Base-by-base conservation (phyloP, 208 protist genomes). In the Wallacemonas rigidus region DNA sequence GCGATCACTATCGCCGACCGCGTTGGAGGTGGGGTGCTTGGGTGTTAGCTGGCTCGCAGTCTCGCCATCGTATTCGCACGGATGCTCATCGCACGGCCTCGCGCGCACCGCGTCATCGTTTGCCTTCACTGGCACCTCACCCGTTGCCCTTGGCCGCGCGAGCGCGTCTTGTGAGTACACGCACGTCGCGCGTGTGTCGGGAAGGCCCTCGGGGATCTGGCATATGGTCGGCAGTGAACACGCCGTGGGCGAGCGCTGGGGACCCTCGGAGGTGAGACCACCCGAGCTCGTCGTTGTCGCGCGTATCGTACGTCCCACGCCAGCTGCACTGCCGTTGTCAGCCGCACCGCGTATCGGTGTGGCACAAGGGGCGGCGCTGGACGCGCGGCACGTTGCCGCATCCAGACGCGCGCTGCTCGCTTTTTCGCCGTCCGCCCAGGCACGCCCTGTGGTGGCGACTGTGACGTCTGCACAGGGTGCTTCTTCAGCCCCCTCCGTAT, bases 221-320 rank as follows among this genome's bases (percentile, higher is more conserved):
- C 51, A 12, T 12, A n/a, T 12, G 8, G 51, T 56, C 4, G 51
- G 51, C 51, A 56, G 51, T n/a, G 51, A 56, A 7, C 15, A n/a
- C 14, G 51, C 14, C 14, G 51, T 62, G 56, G 56, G 56, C 15
- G 56, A 62, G 8, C 56, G 56, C 38, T 7, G 35, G 3, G 38
- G 56, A 0, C 56, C 17, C 36, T 62, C 56, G 17, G 56, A 62
- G 56, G 56, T 62, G 56, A 62, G 56, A 15, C 56, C 56, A 7
- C 35, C 56, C 8, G 56, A 62, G 36, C 56, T 62, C 17, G 56
- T 62, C 38, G 56, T 62, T 5, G 6, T 1, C 7, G 9, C 56
- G 0, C 56, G 56, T 12, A 50, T 12, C 8, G 8, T 12, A 50
- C 45, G 8, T 14, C 45, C 45, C 6, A 14, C 6, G 45, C 45